Conservation (phyloP, 257 asterid genomes). For the Eustoma russellianum region DNA sequence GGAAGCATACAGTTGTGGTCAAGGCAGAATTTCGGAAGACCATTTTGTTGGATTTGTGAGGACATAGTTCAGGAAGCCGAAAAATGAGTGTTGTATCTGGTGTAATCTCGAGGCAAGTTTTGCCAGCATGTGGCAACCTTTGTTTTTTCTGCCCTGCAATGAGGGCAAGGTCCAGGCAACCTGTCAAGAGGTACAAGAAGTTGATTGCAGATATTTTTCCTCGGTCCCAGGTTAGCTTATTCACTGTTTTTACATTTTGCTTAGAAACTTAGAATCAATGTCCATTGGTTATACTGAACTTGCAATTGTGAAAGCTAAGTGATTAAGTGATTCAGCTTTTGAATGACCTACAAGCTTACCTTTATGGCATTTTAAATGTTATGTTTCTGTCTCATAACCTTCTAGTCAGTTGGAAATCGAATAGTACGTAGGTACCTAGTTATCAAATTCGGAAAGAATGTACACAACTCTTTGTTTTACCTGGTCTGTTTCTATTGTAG, state of each 20-base stretch:
- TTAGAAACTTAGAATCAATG: too few relatives aligned
- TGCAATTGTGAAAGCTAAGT: neutral
- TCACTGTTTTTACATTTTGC: constrained; percentile 1
- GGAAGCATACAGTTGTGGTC: constrained; percentile 31
- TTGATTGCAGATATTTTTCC: constrained; percentile 89
- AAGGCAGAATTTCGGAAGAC: constrained; percentile 12
- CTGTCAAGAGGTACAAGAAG: constrained; percentile 98
- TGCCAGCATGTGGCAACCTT: constrained; percentile 88
- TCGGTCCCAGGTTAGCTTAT: constrained; percentile 58
- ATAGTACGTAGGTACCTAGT: neutral
- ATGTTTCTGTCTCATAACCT: neutral
- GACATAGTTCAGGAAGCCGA: neutral
- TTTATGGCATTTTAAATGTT: neutral
- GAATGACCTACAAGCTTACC: neutral
- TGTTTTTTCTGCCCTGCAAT: constrained; percentile 92
- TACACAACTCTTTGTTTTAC: neutral
- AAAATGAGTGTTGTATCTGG: constrained; percentile 77
- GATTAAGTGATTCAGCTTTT: neutral
- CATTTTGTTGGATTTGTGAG: neutral
- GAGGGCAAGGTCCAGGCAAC: constrained; percentile 95
- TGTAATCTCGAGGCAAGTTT: constrained; percentile 82
- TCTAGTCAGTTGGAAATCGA: neutral
- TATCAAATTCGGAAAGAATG: neutral
- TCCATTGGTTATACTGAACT: neutral
- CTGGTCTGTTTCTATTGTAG: neutral